These are phyloP conservation scores for Aspergillus amoenus DNA, from an alignment of 2,329 filamentous ascomycete species.

Conservation along the genomic window DNA sequence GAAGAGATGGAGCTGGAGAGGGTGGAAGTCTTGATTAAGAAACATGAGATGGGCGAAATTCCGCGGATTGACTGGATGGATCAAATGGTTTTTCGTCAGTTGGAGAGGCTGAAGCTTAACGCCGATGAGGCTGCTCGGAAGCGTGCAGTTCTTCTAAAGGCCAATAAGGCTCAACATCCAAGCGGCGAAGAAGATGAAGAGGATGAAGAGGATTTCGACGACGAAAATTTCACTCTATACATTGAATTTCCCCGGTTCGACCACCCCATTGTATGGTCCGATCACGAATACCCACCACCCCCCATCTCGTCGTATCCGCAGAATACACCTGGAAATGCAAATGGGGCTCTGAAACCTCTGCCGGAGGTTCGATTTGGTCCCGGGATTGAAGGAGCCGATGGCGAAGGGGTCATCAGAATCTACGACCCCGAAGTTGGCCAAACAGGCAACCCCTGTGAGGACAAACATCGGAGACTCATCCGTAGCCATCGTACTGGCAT, in stretches of 20 bases:
- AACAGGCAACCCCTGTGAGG: conserved; percentile 88
- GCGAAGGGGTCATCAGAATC: conserved; percentile 67
- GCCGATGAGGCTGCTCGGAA: conserved; percentile 65
- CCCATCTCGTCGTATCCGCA: conserved; percentile 75
- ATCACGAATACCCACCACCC: conserved; percentile 85
- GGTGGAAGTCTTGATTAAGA: conserved; percentile 87
- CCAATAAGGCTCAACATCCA: conserved; percentile 27
- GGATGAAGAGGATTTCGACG: conserved; percentile 46
- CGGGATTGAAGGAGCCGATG: conserved; percentile 71
- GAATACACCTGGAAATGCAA: conserved; percentile 62
- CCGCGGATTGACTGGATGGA: conserved; percentile 93
- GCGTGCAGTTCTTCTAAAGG: conserved; percentile 43
- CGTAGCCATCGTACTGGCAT: conserved; percentile 92
- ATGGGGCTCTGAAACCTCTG: conserved; percentile 72
- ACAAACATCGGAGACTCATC: conserved; percentile 88
- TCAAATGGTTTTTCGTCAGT: conserved; percentile 84
- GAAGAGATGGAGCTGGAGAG: conserved; percentile 84
- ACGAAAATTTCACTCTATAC: conserved; percentile 76
- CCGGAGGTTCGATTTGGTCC: conserved; percentile 89
- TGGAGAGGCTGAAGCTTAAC: conserved; percentile 72
- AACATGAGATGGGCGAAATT: conserved; percentile 97
- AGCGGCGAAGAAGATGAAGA: conserved; percentile 39
- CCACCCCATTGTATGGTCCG: conserved; percentile 91
- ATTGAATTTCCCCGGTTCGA: conserved; percentile 93
- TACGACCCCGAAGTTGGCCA: conserved; percentile 93